Conservation (phyloP, 139 green algal species). For the Chlamydomonas incerta region DNA sequence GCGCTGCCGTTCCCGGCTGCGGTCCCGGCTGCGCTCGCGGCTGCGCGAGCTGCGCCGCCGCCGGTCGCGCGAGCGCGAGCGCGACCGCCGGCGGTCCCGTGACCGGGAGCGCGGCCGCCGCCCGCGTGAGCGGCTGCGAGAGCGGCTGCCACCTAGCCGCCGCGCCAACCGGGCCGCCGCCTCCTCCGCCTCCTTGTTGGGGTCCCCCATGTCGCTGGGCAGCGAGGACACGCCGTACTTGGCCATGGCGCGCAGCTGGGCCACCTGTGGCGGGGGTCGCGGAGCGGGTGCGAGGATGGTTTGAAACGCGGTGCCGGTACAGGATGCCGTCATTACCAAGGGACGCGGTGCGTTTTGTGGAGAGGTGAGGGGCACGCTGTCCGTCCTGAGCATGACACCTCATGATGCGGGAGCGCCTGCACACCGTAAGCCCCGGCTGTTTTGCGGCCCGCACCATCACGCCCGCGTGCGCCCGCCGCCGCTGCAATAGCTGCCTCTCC, state of each 20-base stretch:
- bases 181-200: constrained; percentile 46
- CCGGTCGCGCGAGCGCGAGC: constrained; percentile 1
- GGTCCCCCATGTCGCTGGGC: neutral
- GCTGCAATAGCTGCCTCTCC: too few relatives aligned
- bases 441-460: too few relatives aligned
- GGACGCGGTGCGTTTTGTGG: too few relatives aligned
- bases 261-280: constrained; percentile 15
- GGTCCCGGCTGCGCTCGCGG: constrained; percentile 31
- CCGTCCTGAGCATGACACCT: too few relatives aligned
- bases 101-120: constrained; percentile 10
- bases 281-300: too few relatives aligned
- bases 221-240: constrained; percentile 9
- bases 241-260: constrained; percentile 44
- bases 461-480: too few relatives aligned
- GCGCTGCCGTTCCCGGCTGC: constrained; percentile 6
- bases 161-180: constrained; percentile 34
- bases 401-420: too few relatives aligned
- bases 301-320: too few relatives aligned
- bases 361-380: too few relatives aligned
- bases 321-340: too few relatives aligned
- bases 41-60: constrained; percentile 25
- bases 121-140: constrained; percentile 4
- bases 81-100: neutral
- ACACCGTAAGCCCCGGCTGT: too few relatives aligned
- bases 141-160: constrained; percentile 4